Evolutionary conservation across 352 stramenopile genomes (phyloP), one percentile per base, ranked within the genome.

Genomic region (Plasmopara viticola): DNA sequence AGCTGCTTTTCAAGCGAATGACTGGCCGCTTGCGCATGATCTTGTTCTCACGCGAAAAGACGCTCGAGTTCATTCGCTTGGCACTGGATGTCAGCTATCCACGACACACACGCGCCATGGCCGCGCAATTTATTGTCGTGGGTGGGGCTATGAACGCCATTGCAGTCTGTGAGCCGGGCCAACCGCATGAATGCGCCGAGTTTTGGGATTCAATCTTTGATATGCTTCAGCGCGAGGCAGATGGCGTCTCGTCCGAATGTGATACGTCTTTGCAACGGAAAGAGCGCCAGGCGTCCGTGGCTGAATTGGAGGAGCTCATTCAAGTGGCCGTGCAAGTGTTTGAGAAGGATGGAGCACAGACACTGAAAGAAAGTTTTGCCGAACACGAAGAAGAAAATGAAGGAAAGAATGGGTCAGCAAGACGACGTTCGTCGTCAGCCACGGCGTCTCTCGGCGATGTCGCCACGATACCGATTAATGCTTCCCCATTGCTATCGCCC

Each of bases 1-100:
- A 92, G 35, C 57, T 92, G 50, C 74, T 92, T 25, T 87, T 92
- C 56, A 92, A 92, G 64, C 78, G 81, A 54, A 92, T 92, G 81
- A 92, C 81, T 43, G 76, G 58, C 51, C 78, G 80, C 13, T 62
- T 92, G 54, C 81, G 81, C 41, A 60, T 70, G 45, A 86, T 90
- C 45, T 62, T 92, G 14, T 92, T 92, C 55, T 65, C 74, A 14
- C 60, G 75, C 9, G 64, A 80, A 17, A 87, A 86, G 63, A 84
- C 73, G 58, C 64, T 81, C 41, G 81, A 92, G 71, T 67, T 92
- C 43, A 75, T 92, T 44, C 62, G 63, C 43, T 53, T 88, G 43
- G 75, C 81, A 49, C 58, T 92, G 25, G 69, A 92, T 47, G 55
- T 67, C 34, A 66, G 65, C 5, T 58, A 68, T 29, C 54, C 69